phyloP scores from a whole-genome alignment of 2,329 filamentous ascomycete species.

The Colletotrichum spinosum region DNA sequence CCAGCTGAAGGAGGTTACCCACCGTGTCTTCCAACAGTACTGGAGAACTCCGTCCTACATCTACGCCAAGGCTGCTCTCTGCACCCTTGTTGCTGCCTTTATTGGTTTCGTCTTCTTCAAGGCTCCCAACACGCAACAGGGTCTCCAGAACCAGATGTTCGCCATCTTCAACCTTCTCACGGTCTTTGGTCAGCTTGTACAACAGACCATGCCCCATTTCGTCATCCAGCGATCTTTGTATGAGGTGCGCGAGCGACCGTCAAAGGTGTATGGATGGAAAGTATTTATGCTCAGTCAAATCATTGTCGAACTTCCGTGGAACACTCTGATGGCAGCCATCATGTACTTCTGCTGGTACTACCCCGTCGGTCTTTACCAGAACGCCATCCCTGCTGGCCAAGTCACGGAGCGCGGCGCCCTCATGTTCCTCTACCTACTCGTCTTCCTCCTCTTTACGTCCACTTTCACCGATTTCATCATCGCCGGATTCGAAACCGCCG shows the following conservation, averaged over 20 bases:
- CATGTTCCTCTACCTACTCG: conserved; percentile 81
- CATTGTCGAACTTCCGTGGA: conserved; percentile 87
- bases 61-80: conserved; percentile 82
- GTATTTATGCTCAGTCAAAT: conserved; percentile 88
- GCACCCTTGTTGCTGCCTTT: conserved; percentile 74
- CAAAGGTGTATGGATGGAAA: conserved; percentile 87
- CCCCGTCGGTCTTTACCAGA: conserved; percentile 80
- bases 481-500: conserved; percentile 78
- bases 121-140: conserved; percentile 78
- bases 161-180: conserved; percentile 86
- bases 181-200: conserved; percentile 82
- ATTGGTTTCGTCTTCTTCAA: conserved; percentile 86
- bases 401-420: conserved; percentile 78
- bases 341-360: conserved; percentile 90
- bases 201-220: conserved; percentile 89
- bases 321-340: conserved; percentile 79
- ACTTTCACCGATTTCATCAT: conserved; percentile 86
- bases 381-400: conserved; percentile 71
- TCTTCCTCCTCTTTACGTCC: conserved; percentile 83
- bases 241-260: conserved; percentile 86
- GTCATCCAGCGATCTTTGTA: conserved; percentile 85
- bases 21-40: conserved; percentile 89
- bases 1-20: conserved; percentile 75
- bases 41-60: conserved; percentile 93
- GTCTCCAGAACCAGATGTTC: conserved; percentile 89